Percentiles rank a stretch among this genome's conserved stretches.
These are phyloP conservation scores for Metschnikowia orientalis DNA, from an alignment of 805 yeast species.

Conservation along the genomic window DNA sequence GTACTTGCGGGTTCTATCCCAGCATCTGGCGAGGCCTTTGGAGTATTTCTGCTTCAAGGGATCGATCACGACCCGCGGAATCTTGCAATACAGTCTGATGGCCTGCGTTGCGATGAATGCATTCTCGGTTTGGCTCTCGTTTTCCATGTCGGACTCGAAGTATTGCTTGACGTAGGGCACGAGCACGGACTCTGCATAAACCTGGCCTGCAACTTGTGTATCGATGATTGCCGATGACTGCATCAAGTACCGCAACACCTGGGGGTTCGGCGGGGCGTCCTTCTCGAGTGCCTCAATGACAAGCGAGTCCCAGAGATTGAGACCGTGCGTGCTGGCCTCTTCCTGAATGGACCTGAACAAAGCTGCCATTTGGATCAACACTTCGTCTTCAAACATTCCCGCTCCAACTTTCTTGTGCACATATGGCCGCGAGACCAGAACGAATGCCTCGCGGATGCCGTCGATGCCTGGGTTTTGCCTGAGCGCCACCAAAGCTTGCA, in stretches of 20 bases:
- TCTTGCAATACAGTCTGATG: neutral
- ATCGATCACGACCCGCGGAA: slow-evolving; percentile 5
- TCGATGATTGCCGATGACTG: slow-evolving; percentile 14
- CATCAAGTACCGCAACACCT: slow-evolving; percentile 13
- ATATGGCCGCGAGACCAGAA: slow-evolving; percentile 5
- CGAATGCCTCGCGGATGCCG: slow-evolving; percentile 6
- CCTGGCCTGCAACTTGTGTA: slow-evolving; percentile 9
- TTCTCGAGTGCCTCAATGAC: slow-evolving; percentile 5
- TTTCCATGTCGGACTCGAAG: slow-evolving; percentile 5
- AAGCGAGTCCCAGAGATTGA: slow-evolving; percentile 15
- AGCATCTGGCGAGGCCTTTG: neutral
- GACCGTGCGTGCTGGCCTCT: neutral
- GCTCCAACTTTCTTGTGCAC: slow-evolving; percentile 5
- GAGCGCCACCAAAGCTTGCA: slow-evolving; percentile 7
- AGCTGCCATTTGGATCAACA: slow-evolving; percentile 10
- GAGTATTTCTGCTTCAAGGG: slow-evolving; percentile 5
- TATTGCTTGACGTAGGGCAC: slow-evolving; percentile 5
- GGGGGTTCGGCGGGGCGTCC: neutral
- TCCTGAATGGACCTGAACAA: slow-evolving; percentile 5
- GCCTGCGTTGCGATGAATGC: slow-evolving; percentile 5
- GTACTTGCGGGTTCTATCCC: too few relatives aligned
- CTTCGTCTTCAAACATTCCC: neutral
- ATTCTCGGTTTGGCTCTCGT: slow-evolving; percentile 6
- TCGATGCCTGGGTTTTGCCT: slow-evolving; percentile 3
- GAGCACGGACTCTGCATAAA: slow-evolving; percentile 6